phyloP scores from a whole-genome alignment of 352 stramenopile genomes.

The Pythium chondricola region DNA sequence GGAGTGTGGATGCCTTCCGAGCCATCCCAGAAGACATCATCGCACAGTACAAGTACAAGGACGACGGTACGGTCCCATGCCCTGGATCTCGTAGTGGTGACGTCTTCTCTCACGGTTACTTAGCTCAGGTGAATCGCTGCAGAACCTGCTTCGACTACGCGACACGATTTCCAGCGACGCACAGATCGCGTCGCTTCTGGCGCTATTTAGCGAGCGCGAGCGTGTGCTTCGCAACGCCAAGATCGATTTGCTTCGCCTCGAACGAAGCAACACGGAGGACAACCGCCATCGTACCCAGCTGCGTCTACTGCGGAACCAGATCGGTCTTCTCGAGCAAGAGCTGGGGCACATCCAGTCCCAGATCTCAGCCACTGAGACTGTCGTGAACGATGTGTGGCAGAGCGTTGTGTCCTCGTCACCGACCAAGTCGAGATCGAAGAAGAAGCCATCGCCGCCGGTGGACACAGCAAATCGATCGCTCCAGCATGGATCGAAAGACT shows the following conservation, averaged over 20 bases:
- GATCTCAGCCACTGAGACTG: slow-evolving; percentile 35
- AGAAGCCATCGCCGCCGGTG: neutral
- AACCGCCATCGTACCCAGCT: slow-evolving; percentile 53
- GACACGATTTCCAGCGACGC: slow-evolving; percentile 61
- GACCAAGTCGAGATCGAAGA: neutral
- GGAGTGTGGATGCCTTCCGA: slow-evolving; percentile 39
- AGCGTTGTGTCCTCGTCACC: slow-evolving; percentile 27
- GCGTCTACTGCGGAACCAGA: slow-evolving; percentile 48
- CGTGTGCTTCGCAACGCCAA: slow-evolving; percentile 40
- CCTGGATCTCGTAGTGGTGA: neutral
- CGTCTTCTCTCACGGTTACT: neutral
- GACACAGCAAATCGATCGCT: neutral
- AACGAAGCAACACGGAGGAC: slow-evolving; percentile 34
- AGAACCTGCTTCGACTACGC: slow-evolving; percentile 52
- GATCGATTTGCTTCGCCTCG: slow-evolving; percentile 58
- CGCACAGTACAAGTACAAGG: slow-evolving; percentile 77
- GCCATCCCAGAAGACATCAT: slow-evolving; percentile 65
- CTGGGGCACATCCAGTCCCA: slow-evolving; percentile 49
- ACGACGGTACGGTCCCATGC: slow-evolving; percentile 41
- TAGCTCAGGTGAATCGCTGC: slow-evolving; percentile 57
- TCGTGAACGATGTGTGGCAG: slow-evolving; percentile 59
- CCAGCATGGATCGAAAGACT: slow-evolving; percentile 19
- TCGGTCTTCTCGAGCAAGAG: slow-evolving; percentile 54
- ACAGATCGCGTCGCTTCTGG: slow-evolving; percentile 40
- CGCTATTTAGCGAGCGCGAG: slow-evolving; percentile 41